Evolutionary conservation across 108 stramenopile species (phyloP).

Genomic region (Epithemia pelagica): DNA sequence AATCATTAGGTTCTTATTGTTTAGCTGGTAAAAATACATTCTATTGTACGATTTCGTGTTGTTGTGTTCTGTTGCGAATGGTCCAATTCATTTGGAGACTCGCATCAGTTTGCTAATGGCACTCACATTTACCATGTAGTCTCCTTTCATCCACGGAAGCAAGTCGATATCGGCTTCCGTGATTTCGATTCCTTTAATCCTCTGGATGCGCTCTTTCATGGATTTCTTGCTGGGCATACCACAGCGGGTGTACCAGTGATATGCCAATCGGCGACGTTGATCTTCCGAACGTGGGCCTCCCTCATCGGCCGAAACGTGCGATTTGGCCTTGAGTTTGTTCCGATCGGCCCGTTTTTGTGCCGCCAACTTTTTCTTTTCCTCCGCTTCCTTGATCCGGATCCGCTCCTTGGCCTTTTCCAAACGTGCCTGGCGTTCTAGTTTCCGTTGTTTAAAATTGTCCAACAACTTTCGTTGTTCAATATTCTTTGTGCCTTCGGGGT

Average conservation of each 20-base stretch:
- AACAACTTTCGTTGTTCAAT: not conserved
- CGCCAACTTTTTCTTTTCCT: not conserved
- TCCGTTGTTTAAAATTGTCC: not conserved
- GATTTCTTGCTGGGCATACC: not conserved
- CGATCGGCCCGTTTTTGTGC: not conserved
- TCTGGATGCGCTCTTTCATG: not conserved
- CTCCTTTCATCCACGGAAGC: not conserved
- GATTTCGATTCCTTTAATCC: not conserved
- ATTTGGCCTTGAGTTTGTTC: not conserved
- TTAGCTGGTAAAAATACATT: too few relatives aligned
- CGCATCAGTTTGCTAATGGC: not conserved
- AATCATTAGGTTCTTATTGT: too few relatives aligned
- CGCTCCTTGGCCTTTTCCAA: not conserved
- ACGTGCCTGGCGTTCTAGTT: not conserved
- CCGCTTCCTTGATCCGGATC: not conserved
- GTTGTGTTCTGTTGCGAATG: too few relatives aligned
- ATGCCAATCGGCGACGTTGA: not conserved
- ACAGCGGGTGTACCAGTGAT: not conserved
- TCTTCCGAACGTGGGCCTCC: not conserved
- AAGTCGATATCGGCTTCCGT: not conserved
- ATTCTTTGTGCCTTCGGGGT: not conserved
- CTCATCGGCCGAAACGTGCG: not conserved
- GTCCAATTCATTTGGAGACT: too few relatives aligned
- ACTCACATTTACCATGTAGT: not conserved
- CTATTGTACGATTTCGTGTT: too few relatives aligned